These are phyloP conservation scores for Mucor lusitanicus DNA, from an alignment of 371 early-diverging fungal genomes.

Conservation along the genomic window DNA sequence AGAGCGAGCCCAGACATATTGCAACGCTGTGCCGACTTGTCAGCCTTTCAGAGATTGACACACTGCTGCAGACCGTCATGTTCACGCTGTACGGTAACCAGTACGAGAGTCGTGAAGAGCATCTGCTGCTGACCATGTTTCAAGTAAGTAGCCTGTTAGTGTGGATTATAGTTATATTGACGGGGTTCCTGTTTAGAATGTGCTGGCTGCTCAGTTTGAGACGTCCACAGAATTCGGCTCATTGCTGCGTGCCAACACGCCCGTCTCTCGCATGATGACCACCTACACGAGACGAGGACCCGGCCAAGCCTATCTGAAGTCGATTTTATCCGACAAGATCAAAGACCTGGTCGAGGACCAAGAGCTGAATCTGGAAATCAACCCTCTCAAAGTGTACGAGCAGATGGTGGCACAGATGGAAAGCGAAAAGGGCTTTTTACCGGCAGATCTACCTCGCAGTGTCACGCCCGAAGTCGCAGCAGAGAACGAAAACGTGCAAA, in stretches of 20 bases:
- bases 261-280: slow-evolving; percentile 96
- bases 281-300: slow-evolving; percentile 94
- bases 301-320: slow-evolving; percentile 91
- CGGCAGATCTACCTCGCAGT: slow-evolving; percentile 49
- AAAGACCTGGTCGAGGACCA: slow-evolving; percentile 68
- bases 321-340: slow-evolving; percentile 82
- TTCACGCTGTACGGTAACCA: slow-evolving; percentile 95
- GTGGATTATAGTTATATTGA: too few relatives aligned
- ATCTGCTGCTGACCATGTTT: slow-evolving; percentile 92
- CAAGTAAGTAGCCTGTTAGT: slow-evolving; percentile 59
- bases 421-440: slow-evolving; percentile 61
- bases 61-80: slow-evolving; percentile 93
- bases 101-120: slow-evolving; percentile 94
- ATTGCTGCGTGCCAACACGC: slow-evolving; percentile 92
- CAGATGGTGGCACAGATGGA: slow-evolving; percentile 84
- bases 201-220: slow-evolving; percentile 90
- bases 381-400: slow-evolving; percentile 84
- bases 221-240: slow-evolving; percentile 86
- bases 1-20: slow-evolving; percentile 92
- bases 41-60: slow-evolving; percentile 90
- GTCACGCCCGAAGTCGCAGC: slow-evolving; percentile 76
- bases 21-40: slow-evolving; percentile 86
- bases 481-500: slow-evolving; percentile 70
- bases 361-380: slow-evolving; percentile 85
- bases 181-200: slow-evolving; percentile 56